Evolutionary conservation across 768 basidiomycete species (phyloP).

Genomic region (Coprinopsis sp.): DNA sequence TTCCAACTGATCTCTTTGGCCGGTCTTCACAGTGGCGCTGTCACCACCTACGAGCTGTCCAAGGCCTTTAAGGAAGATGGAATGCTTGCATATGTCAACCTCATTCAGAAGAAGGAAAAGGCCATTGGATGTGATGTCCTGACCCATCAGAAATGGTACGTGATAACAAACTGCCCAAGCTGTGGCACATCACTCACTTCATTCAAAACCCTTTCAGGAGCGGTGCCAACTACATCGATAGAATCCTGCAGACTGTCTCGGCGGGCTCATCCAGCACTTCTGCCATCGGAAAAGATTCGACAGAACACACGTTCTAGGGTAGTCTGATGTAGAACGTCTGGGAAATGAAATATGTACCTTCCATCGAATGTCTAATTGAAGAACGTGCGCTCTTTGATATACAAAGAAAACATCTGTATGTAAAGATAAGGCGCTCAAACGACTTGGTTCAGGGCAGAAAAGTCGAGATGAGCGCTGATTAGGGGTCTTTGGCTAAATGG

Average conservation of each 20-base stretch:
- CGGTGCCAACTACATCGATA: constrained; percentile 86
- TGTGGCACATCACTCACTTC: not conserved
- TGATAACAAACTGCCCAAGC: not conserved
- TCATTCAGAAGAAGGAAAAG: constrained; percentile 84
- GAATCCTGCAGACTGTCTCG: constrained; percentile 77
- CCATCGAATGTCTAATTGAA: constrained; percentile 1
- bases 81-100: constrained; percentile 89
- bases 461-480: not conserved
- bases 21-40: constrained; percentile 83
- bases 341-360: constrained; percentile 5
- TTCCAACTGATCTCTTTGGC: constrained; percentile 87
- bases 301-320: constrained; percentile 73
- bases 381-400: not conserved
- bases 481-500: not conserved
- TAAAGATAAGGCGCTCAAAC: constrained; percentile 1
- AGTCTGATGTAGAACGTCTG: not conserved
- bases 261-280: constrained; percentile 88
- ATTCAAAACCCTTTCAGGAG: constrained; percentile 47
- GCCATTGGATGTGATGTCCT: constrained; percentile 86
- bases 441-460: not conserved
- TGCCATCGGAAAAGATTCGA: constrained; percentile 80
- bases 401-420: not conserved
- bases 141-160: constrained; percentile 91
- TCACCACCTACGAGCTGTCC: constrained; percentile 80
- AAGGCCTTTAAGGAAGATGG: constrained; percentile 78